Conservation (phyloP, 305 asterid genomes). For the Fraxinus velutina region DNA sequence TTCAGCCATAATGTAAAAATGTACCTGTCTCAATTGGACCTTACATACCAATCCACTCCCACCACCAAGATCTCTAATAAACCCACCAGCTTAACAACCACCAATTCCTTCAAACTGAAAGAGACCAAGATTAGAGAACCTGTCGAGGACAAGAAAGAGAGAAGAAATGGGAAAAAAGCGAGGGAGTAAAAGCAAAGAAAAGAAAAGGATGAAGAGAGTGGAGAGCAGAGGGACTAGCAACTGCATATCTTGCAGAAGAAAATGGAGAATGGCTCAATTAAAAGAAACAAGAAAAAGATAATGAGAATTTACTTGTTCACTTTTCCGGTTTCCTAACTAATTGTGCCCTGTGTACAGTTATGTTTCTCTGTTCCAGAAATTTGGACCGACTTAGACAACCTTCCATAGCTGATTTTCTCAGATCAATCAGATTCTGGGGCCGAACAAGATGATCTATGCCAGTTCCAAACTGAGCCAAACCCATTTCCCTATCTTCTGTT, state of each 20-base stretch:
- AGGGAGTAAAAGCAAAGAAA: neutral
- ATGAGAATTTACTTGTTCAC: neutral
- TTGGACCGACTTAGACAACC: neutral
- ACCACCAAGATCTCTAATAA: neutral
- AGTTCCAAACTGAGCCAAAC: neutral
- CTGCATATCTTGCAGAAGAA: constrained; percentile 1
- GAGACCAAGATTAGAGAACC: neutral
- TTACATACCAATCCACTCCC: neutral
- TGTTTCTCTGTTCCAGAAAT: neutral
- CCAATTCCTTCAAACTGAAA: neutral
- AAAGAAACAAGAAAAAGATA: neutral
- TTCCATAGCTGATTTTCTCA: neutral
- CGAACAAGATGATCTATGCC: neutral
- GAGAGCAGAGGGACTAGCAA: neutral
- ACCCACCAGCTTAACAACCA: neutral
- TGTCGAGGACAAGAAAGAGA: neutral
- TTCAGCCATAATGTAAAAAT: neutral
- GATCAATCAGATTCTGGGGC: neutral
- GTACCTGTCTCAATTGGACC: neutral
- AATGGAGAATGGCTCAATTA: neutral
- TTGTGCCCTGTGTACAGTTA: neutral
- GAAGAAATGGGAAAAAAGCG: neutral
- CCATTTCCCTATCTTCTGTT: neutral
- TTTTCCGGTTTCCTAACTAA: neutral
- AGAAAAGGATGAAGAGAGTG: neutral